phyloP scores from a whole-genome alignment of 306 rosid genomes.

The Boehmeria nivea region DNA sequence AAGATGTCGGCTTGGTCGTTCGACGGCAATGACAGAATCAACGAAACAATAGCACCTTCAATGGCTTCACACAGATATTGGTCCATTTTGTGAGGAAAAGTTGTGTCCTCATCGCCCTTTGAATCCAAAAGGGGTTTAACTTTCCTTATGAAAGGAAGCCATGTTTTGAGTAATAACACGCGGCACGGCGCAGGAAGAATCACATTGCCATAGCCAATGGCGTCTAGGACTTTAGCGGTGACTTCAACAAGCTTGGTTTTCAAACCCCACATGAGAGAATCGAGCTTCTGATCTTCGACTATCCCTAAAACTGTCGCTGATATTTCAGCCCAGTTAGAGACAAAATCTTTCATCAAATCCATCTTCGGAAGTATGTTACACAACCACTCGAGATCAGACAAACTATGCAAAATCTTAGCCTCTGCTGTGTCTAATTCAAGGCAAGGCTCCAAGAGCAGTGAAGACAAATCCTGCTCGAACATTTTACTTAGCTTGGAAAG shows the following conservation, averaged over 20 bases:
- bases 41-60: conserved; percentile 72
- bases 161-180: conserved; percentile 49
- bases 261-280: conserved; percentile 72
- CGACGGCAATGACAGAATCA: conserved; percentile 76
- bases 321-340: conserved; percentile 58
- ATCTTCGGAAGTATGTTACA: conserved; percentile 75
- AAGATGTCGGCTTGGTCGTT: conserved; percentile 90
- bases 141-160: conserved; percentile 86
- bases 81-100: conserved; percentile 62
- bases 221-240: conserved; percentile 81
- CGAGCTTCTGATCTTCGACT: conserved; percentile 65
- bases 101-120: conserved; percentile 40
- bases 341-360: conserved; percentile 81
- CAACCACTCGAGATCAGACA: conserved; percentile 90
- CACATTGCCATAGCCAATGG: conserved; percentile 85
- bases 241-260: conserved; percentile 72
- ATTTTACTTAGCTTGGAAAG: conserved; percentile 40
- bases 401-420: conserved; percentile 41
- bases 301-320: conserved; percentile 47
- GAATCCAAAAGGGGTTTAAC: conserved; percentile 73
- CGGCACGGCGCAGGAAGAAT: conserved; percentile 67
- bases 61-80: conserved; percentile 73
- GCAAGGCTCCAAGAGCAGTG: conserved; percentile 41
- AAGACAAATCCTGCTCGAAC: conserved; percentile 57
- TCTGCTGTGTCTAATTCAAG: conserved; percentile 35